phyloP scores from a whole-genome alignment of 257 asterid species.

The Jasminum sambac region DNA sequence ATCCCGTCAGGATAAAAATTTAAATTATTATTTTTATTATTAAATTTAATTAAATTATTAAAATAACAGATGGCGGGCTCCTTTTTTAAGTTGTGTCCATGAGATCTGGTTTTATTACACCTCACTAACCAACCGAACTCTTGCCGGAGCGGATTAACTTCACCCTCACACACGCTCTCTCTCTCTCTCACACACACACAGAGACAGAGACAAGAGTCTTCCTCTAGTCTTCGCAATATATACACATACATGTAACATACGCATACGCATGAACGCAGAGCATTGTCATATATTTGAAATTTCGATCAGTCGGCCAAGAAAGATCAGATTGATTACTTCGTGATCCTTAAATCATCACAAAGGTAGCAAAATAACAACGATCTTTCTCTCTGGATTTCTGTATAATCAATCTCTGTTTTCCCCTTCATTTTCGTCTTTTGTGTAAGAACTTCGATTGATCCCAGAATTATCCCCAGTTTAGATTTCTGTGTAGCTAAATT shows the following conservation, averaged over 20 bases:
- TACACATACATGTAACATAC: neutral
- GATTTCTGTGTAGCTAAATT: neutral
- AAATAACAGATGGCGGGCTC: neutral
- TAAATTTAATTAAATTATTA: no score
- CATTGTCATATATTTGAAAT: neutral
- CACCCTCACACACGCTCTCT: neutral
- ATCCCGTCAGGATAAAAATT: no score
- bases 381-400: neutral
- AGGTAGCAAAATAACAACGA: neutral
- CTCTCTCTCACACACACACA: neutral
- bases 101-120: neutral
- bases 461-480: neutral
- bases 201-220: no score
- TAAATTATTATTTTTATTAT: no score
- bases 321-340: neutral
- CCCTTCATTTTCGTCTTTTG: neutral
- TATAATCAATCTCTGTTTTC: neutral
- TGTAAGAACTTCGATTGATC: neutral
- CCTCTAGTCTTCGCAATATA: neutral
- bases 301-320: neutral
- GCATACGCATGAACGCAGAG: neutral
- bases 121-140: neutral
- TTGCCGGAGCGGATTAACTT: neutral
- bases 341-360: neutral
- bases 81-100: neutral